Evolutionary conservation across 2,329 filamentous ascomycete species (phyloP), one percentile per base, ranked within the genome.

Genomic region (Colletotrichum orchidophilum): DNA sequence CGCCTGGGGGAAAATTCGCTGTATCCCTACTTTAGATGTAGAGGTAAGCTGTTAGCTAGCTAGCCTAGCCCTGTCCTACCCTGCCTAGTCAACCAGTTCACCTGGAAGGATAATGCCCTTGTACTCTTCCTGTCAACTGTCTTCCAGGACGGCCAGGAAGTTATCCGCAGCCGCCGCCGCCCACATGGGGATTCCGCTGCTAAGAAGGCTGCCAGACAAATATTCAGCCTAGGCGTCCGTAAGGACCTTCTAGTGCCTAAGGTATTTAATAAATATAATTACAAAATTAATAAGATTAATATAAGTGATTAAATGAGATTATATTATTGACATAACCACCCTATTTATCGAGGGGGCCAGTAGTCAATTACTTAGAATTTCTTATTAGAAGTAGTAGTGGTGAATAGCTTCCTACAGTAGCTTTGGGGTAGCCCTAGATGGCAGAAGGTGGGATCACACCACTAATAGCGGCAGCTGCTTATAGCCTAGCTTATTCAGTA

Each of bases 401-500:
- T 62, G 18, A 62, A 62, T 62, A 62, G 27, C 46, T 62, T 62
- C 29, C 8, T 62, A 50, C n/a, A 42, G 15, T 11, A 59, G 55
- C 31, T 59, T 4, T 59, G 39, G 31, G n/a, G 21, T 5, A 21
- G n/a, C 9, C 27, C 6, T 35, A 57, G 29, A 12, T 57, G 21
- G 27, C 0, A 57, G 11, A 57, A 21, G 29, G 29, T 57, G 15
- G 35, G n/a, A 57, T 3, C 5, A 5, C 21, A 57, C 18, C 8
- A 33, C n/a, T 21, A 57, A 57, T 57, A 24, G 54, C 27, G 13
- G 18, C 4, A 57, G n/a, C 3, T 57, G 11, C 54, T 57, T 24
- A 5, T 5, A 9, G 29, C 13, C 54, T 12, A 57, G 31, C 27
- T 57, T 31, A 33, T 57, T 57, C 3, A 57, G 7, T 5, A 12